Evolutionary conservation across 345 rosid species (phyloP).

Genomic region (Trapa bicornis): DNA sequence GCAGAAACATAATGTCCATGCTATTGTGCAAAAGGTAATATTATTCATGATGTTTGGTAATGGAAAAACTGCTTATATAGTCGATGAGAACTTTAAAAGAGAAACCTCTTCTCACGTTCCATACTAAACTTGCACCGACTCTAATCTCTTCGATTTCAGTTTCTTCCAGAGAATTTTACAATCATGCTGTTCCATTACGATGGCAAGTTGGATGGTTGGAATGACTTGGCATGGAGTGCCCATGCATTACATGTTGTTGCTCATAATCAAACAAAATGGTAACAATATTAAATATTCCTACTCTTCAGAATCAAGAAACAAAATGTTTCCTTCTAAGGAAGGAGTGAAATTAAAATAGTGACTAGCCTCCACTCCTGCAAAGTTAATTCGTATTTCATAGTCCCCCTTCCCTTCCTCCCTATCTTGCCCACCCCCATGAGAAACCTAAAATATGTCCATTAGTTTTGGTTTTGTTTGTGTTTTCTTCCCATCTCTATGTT

Average conservation of each 20-base stretch:
- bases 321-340: background rate
- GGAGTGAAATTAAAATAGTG: background rate
- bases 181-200: slow-evolving; percentile 87
- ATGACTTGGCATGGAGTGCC: slow-evolving; percentile 69
- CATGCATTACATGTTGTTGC: slow-evolving; percentile 80
- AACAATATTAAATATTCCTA: slow-evolving; percentile 2
- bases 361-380: background rate
- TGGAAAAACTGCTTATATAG: background rate
- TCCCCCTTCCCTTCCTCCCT: background rate
- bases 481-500: background rate
- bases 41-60: slow-evolving; percentile 5
- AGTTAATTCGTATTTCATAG: background rate
- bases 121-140: slow-evolving; percentile 6
- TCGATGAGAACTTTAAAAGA: background rate
- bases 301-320: background rate
- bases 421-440: background rate
- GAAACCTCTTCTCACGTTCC: background rate
- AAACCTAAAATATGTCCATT: background rate
- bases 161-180: slow-evolving; percentile 82
- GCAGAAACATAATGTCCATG: slow-evolving; percentile 65
- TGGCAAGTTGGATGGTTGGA: slow-evolving; percentile 75
- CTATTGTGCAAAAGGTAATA: slow-evolving; percentile 62
- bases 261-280: slow-evolving; percentile 96
- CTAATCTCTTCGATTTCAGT: slow-evolving; percentile 56
- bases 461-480: background rate